Evolutionary conservation across 345 rosid species (phyloP).

Genomic region (Brassica napus): DNA sequence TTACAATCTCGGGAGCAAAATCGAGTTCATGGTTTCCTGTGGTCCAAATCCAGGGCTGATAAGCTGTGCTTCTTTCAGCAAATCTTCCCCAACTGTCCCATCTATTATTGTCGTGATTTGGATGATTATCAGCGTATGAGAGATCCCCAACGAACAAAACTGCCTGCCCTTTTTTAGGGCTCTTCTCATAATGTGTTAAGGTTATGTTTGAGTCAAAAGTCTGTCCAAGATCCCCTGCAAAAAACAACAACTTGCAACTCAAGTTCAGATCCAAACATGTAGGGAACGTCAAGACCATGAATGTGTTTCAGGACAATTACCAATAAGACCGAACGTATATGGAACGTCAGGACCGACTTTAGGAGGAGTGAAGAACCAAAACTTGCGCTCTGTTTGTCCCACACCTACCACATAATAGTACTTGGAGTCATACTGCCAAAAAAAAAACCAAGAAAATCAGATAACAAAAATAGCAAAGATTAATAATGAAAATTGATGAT

Average conservation of each 20-base stretch:
- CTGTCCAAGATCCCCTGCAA: constrained; percentile 95
- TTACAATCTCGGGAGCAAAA: constrained; percentile 71
- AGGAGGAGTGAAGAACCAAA: constrained; percentile 79
- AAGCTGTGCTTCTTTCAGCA: constrained; percentile 77
- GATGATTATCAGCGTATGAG: constrained; percentile 81
- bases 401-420: constrained; percentile 65
- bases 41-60: constrained; percentile 98
- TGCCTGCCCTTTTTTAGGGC: constrained; percentile 63
- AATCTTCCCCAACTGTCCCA: constrained; percentile 98
- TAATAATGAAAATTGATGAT: not conserved
- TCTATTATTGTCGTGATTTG: constrained; percentile 64
- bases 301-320: constrained; percentile 31
- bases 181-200: constrained; percentile 72
- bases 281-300: not conserved
- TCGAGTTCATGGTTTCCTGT: constrained; percentile 88
- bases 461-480: not conserved
- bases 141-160: constrained; percentile 83
- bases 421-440: constrained; percentile 54
- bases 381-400: constrained; percentile 47
- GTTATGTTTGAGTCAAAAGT: constrained; percentile 81
- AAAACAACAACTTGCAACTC: constrained; percentile 12
- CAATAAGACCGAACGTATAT: constrained; percentile 64
- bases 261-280: constrained; percentile 8
- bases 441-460: not conserved
- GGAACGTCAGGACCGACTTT: constrained; percentile 67